Evolutionary conservation across 257 asterid genomes (phyloP), one percentile per base, ranked within the genome.

Genomic region (Parsonsia alboflavescens): DNA sequence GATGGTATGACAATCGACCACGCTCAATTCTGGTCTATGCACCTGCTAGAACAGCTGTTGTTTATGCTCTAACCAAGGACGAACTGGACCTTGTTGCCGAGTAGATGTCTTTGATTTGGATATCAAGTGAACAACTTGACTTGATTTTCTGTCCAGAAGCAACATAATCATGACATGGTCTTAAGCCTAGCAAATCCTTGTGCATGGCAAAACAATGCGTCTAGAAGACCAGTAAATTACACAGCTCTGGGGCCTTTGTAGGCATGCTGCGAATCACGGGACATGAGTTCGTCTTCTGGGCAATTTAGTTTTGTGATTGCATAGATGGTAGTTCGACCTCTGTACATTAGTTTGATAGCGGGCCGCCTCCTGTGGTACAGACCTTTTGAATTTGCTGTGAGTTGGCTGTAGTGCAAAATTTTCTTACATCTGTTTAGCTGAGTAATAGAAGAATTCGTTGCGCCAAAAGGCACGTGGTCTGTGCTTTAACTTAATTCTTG

Each of bases 21-120:
- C 83, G 88, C 41, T 94, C 99, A 24, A 87, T 94, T 66, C 59
- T 82, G 84, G 83, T 90, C 45, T 94, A 94, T 42, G 90, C 98
- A 68, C 99, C 98, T 62, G 84, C 89, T 67, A 91, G 98, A 75
- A 92, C 99, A 6, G 99, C 93, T 54, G 96, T 86, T 59, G 97
- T 92, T 46, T 94, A 90, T 75, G 96, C 92, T 30, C 86, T 81
- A 70, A 79, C 75, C 65, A 84, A 84, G 72, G 87, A 87, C 56
- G 73, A 68, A 70, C 74, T 50, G 28, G 72, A 68, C 53, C 65
- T 82, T 2, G 45, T 80, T 59, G 84, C 68, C n/a, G 80, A 62
- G 77, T 52, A 52, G 58, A 16, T 52, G 15, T 28, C 26, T 13
- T 12, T 70, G 48, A 6, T 49, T 11, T 4, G 26, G 62, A 54